Base-by-base conservation (phyloP, 179 eudicot genomes). In the Beta corolliflora region DNA sequence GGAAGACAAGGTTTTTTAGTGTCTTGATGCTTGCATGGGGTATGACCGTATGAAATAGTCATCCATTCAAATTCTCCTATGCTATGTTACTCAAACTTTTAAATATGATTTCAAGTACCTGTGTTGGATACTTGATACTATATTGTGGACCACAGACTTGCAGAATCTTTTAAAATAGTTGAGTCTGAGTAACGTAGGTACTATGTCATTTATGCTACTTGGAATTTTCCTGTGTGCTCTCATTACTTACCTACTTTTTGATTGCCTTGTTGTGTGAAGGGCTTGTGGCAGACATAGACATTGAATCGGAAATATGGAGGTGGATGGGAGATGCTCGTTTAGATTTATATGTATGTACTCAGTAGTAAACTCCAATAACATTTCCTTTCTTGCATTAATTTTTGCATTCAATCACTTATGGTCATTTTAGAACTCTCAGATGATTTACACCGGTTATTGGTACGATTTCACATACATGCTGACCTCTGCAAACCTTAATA, bases 11-110 rank as follows among this genome's bases (percentile, higher is more conserved):
- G 85, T 94, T 86, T 88, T 96, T 89, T 75, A 92, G 98, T 84
- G 92, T 94, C 79, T 87, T 94, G 90, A 96, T 91, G 98, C 93
- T 96, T 82, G 98, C 98, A 45, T 96, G 99, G 99, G 99, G 98
- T 94, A 94, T 36, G 41, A 36, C 41, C 41, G 3, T 36, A 36
- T 55, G 75, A 50, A 72, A 13, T 64, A 2, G 4, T 46, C 14
- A 21, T 72, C 46, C 25, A 14, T 66, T 76, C 71, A 52, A 61
- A 64, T 48, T 67, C 21, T 73, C 58, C n/a, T 41, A 75, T 46
- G 45, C 29, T 67, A 67, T 53, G 61, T 73, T 53, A 73, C 61
- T 73, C 60, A 52, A 53, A 53, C 76, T 73, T 21, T 36, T 70
- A 18, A 15, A 16, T 70, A 45, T 70, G 29, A 19, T 21, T 48